Conservation (phyloP, 2,329 filamentous ascomycete species). For the Paramyrothecium sp. region DNA sequence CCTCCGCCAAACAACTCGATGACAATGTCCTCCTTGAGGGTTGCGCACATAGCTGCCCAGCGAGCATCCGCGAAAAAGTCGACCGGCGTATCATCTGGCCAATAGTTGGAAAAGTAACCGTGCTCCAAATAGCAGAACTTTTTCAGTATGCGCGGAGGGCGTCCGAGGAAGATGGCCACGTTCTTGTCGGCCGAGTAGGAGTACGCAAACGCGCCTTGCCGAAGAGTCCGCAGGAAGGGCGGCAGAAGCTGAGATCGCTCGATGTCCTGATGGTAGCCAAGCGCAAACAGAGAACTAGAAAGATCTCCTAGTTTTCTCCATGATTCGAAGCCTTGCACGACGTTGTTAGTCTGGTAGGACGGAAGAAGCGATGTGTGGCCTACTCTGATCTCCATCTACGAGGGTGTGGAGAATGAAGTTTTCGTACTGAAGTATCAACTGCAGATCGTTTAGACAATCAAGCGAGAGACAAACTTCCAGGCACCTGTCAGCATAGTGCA, state of each 20-base stretch:
- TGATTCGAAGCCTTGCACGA: constrained; percentile 26
- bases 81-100: background rate
- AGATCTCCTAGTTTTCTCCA: constrained; percentile 46
- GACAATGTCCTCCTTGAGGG: background rate
- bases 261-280: constrained; percentile 43
- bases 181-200: constrained; percentile 45
- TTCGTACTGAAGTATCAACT: constrained; percentile 43
- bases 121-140: background rate
- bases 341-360: background rate
- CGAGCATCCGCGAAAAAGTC: background rate
- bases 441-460: constrained; percentile 39
- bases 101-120: background rate
- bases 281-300: constrained; percentile 41
- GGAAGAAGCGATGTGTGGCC: constrained; percentile 2
- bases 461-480: constrained; percentile 21
- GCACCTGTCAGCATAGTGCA: constrained; percentile 16
- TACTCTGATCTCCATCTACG: constrained; percentile 42
- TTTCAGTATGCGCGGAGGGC: constrained; percentile 38
- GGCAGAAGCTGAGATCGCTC: constrained; percentile 16
- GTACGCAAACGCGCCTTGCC: constrained; percentile 36
- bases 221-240: constrained; percentile 36
- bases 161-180: constrained; percentile 33
- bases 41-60: background rate
- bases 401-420: constrained; percentile 43
- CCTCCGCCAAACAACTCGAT: background rate